Percentiles rank a stretch among this genome's conserved stretches.
Conservation (phyloP, 768 basidiomycete genomes). For the Psilocybe tampanensis region DNA sequence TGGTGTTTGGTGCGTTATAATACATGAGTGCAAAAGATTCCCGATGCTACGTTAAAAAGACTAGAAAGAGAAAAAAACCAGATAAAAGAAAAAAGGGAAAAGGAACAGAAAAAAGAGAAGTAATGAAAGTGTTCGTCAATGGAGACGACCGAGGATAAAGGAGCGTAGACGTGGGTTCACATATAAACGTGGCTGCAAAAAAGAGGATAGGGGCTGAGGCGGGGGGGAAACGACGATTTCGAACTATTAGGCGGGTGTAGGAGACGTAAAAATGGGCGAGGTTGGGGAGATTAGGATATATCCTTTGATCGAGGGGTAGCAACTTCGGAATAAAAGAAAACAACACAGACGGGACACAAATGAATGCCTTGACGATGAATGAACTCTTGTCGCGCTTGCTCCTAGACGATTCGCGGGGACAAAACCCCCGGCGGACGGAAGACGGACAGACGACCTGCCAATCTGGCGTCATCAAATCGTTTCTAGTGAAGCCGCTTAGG, state of each 20-base stretch:
- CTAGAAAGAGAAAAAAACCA: background rate
- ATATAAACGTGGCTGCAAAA: too few relatives aligned
- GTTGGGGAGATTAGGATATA: too few relatives aligned
- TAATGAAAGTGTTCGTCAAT: background rate
- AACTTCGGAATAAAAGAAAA: too few relatives aligned
- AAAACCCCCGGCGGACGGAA: background rate
- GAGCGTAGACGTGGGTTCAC: too few relatives aligned
- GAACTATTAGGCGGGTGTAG: too few relatives aligned
- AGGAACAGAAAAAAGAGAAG: background rate
- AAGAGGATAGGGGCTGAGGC: too few relatives aligned
- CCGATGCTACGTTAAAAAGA: background rate
- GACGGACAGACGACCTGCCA: background rate
- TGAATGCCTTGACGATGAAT: background rate
- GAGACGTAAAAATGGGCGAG: too few relatives aligned
- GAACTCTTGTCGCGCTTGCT: background rate
- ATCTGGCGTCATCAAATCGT: background rate
- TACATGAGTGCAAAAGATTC: background rate
- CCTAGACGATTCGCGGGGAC: background rate
- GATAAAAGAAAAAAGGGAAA: background rate
- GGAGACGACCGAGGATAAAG: too few relatives aligned
- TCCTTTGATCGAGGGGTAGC: too few relatives aligned
- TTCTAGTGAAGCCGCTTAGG: background rate
- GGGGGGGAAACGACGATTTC: too few relatives aligned
- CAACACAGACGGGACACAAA: background rate
- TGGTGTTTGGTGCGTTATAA: conserved; percentile 1